Percentiles rank a stretch among this genome's conserved stretches.
These are phyloP conservation scores for Hemerocallis citrina DNA, from an alignment of 106 monocot genomes.

Conservation along the genomic window DNA sequence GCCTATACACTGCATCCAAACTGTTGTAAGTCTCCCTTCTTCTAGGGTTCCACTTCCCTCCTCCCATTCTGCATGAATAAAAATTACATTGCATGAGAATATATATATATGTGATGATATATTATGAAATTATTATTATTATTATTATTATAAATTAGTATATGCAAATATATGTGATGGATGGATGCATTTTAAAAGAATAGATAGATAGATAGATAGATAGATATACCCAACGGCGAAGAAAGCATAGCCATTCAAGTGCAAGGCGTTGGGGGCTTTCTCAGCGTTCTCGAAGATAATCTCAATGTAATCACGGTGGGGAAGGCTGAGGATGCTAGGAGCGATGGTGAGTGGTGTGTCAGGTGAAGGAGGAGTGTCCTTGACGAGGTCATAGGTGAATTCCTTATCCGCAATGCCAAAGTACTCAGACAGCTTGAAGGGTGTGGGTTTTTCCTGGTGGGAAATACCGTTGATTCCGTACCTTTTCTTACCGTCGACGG, in stretches of 20 bases:
- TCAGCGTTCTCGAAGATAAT: conserved; percentile 65
- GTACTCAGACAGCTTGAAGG: conserved; percentile 74
- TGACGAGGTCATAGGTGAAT: conserved; percentile 54
- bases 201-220: too few relatives aligned
- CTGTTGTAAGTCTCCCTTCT: too few relatives aligned
- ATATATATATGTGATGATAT: too few relatives aligned
- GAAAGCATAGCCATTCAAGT: conserved; percentile 76
- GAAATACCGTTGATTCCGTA: conserved; percentile 62
- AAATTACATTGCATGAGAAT: too few relatives aligned
- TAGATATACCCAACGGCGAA: conserved; percentile 52
- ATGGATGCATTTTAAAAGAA: too few relatives aligned
- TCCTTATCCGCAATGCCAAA: conserved; percentile 28
- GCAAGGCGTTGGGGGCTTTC: conserved; percentile 49
- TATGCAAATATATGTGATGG: too few relatives aligned
- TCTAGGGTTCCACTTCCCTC: too few relatives aligned
- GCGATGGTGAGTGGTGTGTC: conserved; percentile 10
- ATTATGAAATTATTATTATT: too few relatives aligned
- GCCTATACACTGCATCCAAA: too few relatives aligned
- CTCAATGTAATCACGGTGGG: conserved; percentile 62
- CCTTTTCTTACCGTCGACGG: conserved; percentile 46
- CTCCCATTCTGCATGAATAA: too few relatives aligned
- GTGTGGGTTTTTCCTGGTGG: conserved; percentile 25
- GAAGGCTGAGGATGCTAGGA: conserved; percentile 36
- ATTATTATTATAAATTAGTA: too few relatives aligned
- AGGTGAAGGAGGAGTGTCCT: conserved; percentile 22